Evolutionary conservation across 2,329 filamentous ascomycete genomes (phyloP).

Genomic region (Ophiostoma perfectum): DNA sequence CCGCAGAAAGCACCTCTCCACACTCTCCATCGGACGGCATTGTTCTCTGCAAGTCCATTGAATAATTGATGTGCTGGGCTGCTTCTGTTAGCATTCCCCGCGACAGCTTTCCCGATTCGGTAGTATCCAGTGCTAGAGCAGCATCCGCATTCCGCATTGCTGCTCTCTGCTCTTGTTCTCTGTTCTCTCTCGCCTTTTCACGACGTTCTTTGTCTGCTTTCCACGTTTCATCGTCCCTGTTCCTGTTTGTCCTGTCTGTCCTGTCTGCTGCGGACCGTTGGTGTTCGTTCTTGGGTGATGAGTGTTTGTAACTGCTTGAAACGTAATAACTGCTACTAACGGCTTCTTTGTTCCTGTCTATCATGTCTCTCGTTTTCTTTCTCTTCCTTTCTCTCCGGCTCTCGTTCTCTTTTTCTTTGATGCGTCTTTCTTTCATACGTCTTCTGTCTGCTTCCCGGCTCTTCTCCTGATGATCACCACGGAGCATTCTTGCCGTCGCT

Average conservation of each 20-base stretch:
- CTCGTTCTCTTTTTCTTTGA: too few species aligned
- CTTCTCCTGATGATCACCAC: background rate
- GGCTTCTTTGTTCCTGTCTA: constrained; percentile 1
- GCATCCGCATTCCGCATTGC: background rate
- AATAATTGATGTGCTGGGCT: background rate
- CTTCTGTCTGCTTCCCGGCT: background rate
- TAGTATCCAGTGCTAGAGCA: background rate
- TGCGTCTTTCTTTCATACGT: background rate
- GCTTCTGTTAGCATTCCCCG: background rate
- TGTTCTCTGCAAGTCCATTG: background rate
- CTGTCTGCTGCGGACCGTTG: background rate
- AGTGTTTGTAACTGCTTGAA: background rate
- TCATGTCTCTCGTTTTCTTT: background rate
- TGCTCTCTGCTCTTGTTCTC: background rate
- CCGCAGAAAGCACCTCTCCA: too few species aligned
- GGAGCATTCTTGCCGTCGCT: background rate
- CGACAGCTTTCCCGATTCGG: background rate
- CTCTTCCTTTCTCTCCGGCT: background rate
- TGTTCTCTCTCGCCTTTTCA: background rate
- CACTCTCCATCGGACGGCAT: too few species aligned
- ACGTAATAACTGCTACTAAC: background rate
- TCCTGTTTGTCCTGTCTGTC: background rate
- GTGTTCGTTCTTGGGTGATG: background rate
- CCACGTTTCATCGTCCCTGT: constrained; percentile 1
- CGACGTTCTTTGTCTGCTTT: background rate